Evolutionary conservation across 768 basidiomycete species (phyloP).

Genomic region (Boletus reticulatus): DNA sequence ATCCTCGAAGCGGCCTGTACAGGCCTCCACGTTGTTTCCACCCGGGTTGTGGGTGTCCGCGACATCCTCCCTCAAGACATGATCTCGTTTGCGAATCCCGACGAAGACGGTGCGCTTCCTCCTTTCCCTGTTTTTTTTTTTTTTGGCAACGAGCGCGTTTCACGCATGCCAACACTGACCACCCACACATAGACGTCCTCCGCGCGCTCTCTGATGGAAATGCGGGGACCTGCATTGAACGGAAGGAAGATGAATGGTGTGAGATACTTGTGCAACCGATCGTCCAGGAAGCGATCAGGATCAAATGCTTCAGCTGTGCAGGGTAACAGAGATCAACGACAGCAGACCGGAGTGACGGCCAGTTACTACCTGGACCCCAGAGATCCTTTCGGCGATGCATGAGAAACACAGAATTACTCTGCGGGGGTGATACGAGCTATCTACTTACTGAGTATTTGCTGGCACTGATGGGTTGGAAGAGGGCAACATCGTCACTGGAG

Average conservation of each 20-base stretch:
- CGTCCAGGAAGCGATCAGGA: conserved; percentile 69
- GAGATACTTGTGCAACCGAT: conserved; percentile 59
- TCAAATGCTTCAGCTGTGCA: conserved; percentile 61
- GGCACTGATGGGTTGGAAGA: conserved; percentile 26
- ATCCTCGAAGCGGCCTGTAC: conserved; percentile 96
- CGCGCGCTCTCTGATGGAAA: conserved; percentile 64
- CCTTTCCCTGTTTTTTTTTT: not conserved
- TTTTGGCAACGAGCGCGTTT: not conserved
- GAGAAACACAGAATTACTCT: conserved; percentile 52
- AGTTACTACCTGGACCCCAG: conserved; percentile 68
- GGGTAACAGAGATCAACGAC: not conserved
- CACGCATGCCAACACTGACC: not conserved
- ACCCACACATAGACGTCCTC: conserved; percentile 62
- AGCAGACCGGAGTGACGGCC: not conserved
- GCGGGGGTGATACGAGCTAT: not conserved
- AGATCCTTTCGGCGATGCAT: conserved; percentile 67
- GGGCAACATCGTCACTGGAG: conserved; percentile 57
- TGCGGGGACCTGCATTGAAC: conserved; percentile 56
- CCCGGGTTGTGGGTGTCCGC: conserved; percentile 92
- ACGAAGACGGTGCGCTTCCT: conserved; percentile 75
- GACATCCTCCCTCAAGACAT: conserved; percentile 92
- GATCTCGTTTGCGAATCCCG: conserved; percentile 93
- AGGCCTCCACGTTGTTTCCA: conserved; percentile 91
- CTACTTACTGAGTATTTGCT: conserved; percentile 40
- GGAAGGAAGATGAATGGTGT: conserved; percentile 69